phyloP scores from a whole-genome alignment of 148 eudicot species.

The Heliosperma pusillum region DNA sequence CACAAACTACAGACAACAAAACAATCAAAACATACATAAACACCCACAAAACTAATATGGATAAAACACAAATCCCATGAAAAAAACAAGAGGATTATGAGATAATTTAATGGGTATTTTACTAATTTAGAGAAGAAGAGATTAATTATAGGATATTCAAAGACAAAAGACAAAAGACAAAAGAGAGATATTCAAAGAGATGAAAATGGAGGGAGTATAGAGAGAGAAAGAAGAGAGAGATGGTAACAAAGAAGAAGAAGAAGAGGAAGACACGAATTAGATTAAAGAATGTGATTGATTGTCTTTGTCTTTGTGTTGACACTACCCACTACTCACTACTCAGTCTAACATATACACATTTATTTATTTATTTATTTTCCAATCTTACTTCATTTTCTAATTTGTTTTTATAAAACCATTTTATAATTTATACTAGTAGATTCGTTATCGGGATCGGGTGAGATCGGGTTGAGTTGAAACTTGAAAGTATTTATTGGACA shows the following conservation, averaged over 20 bases:
- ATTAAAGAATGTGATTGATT: background rate
- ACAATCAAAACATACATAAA: background rate
- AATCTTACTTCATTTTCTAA: background rate
- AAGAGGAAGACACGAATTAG: background rate
- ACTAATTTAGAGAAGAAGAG: background rate
- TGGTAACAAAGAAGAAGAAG: too few species aligned
- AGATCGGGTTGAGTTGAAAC: too few species aligned
- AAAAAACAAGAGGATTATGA: background rate
- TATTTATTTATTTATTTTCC: too few species aligned
- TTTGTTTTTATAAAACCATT: too few species aligned
- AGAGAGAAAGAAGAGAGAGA: too few species aligned
- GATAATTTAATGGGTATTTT: background rate
- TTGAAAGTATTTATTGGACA: too few species aligned
- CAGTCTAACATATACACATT: background rate
- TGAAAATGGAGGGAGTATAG: background rate
- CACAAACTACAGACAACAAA: background rate
- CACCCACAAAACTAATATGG: conserved; percentile 1
- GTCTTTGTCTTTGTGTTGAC: background rate
- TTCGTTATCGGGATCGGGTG: too few species aligned
- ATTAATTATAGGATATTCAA: too few species aligned
- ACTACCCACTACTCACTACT: background rate
- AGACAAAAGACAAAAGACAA: background rate
- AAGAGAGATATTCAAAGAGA: background rate
- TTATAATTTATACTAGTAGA: too few species aligned
- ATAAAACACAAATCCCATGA: background rate